These are phyloP conservation scores for Arthroderma uncinatum DNA, from an alignment of 2,329 filamentous ascomycete species.

Conservation along the genomic window DNA sequence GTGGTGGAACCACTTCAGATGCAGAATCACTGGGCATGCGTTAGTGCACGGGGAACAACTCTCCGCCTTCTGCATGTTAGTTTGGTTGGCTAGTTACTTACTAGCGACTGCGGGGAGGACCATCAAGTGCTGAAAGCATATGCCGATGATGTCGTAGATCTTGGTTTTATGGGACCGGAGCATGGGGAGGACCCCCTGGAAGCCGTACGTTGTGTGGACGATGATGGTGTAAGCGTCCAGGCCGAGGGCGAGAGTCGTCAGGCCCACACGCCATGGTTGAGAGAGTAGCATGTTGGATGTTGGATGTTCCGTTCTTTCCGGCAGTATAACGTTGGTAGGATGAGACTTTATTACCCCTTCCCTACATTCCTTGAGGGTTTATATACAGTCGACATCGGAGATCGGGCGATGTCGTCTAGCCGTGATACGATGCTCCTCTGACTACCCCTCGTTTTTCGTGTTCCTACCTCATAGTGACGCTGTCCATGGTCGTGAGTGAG, in stretches of 20 bases:
- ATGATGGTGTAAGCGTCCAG: background rate
- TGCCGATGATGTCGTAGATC: background rate
- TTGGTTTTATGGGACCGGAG: background rate
- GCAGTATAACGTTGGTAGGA: too few relatives aligned
- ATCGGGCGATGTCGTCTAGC: background rate
- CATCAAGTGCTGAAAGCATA: background rate
- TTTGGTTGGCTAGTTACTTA: background rate
- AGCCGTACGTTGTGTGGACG: background rate
- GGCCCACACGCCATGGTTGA: background rate
- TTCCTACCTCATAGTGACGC: too few relatives aligned
- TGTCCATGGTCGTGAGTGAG: too few relatives aligned
- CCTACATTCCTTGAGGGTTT: background rate
- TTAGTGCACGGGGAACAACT: background rate
- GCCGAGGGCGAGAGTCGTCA: background rate
- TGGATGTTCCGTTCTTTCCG: background rate
- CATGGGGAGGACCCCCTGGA: background rate
- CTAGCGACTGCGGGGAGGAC: background rate
- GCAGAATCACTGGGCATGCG: background rate
- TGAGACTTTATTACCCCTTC: too few relatives aligned
- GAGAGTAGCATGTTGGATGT: background rate
- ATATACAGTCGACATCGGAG: background rate
- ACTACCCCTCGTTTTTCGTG: too few relatives aligned
- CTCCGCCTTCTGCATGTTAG: background rate
- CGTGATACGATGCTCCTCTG: background rate
- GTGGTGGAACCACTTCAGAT: constrained; percentile 1